Percentiles rank a stretch among this genome's conserved stretches.
Evolutionary conservation across 2,329 filamentous ascomycete genomes (phyloP).

Genomic region (Phyllosticta citribraziliensis): DNA sequence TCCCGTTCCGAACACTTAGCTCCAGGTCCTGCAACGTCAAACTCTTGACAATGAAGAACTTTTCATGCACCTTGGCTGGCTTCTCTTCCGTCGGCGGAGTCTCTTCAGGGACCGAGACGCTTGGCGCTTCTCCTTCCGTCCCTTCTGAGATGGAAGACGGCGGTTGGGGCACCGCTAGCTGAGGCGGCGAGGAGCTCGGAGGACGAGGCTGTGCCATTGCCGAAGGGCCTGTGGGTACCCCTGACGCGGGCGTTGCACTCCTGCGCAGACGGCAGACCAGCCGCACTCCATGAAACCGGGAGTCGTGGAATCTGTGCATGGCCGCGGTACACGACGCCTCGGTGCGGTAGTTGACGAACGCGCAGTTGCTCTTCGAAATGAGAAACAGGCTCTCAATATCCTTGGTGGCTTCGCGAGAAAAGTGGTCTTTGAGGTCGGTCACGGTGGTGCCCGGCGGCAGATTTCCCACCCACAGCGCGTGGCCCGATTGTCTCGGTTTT

Average conservation of each 20-base stretch:
- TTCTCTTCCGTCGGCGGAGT: not conserved
- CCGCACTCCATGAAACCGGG: conserved; percentile 73
- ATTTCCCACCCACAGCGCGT: conserved; percentile 94
- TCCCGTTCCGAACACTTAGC: conserved; percentile 72
- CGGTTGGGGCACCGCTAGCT: conserved; percentile 12
- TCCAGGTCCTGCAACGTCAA: conserved; percentile 85
- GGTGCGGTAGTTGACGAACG: conserved; percentile 89
- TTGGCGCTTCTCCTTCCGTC: not conserved
- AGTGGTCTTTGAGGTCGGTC: conserved; percentile 79
- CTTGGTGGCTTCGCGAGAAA: conserved; percentile 64
- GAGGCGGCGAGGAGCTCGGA: conserved; percentile 18
- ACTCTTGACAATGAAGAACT: conserved; percentile 89
- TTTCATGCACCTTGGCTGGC: conserved; percentile 48
- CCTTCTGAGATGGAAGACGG: conserved; percentile 5
- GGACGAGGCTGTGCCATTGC: conserved; percentile 28
- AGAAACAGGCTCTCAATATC: conserved; percentile 84
- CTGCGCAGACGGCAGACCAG: conserved; percentile 74
- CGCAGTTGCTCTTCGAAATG: conserved; percentile 95
- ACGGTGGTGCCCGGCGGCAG: conserved; percentile 75
- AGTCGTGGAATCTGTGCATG: conserved; percentile 80
- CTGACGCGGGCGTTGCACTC: conserved; percentile 35
- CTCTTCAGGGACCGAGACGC: not conserved
- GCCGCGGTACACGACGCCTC: conserved; percentile 66
- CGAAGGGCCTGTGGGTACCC: conserved; percentile 47
- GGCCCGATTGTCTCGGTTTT: conserved; percentile 62